A percentile compares a stretch with the other conserved stretches of the same genome.
Evolutionary conservation across 2,329 filamentous ascomycete genomes (phyloP).

Genomic region (Fusarium albosuccineum): DNA sequence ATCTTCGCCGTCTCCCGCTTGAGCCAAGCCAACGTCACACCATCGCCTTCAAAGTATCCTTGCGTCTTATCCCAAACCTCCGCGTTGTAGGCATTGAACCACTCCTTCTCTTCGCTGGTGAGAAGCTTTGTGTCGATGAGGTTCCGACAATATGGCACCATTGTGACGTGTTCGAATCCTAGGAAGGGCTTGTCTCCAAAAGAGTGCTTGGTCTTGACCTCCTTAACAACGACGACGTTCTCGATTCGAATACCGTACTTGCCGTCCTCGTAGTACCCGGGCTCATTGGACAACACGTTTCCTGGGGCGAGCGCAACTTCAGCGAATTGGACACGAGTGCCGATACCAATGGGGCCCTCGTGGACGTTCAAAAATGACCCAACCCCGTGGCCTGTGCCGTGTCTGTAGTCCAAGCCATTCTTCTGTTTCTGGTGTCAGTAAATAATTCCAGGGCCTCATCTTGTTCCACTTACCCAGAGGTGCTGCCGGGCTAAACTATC

Average conservation of each 20-base stretch:
- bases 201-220: slow-evolving; percentile 86
- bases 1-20: slow-evolving; percentile 84
- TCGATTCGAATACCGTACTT: slow-evolving; percentile 96
- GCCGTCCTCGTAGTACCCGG: slow-evolving; percentile 97
- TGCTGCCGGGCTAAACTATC: slow-evolving; percentile 91
- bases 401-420: slow-evolving; percentile 91
- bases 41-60: slow-evolving; percentile 79
- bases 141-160: slow-evolving; percentile 94
- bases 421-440: slow-evolving; percentile 47
- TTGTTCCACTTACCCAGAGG: slow-evolving; percentile 76
- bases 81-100: slow-evolving; percentile 88
- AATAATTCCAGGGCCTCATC: not conserved
- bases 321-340: slow-evolving; percentile 89
- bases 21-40: slow-evolving; percentile 82
- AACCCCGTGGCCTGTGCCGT: slow-evolving; percentile 96
- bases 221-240: slow-evolving; percentile 91
- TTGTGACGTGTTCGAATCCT: slow-evolving; percentile 96
- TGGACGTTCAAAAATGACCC: slow-evolving; percentile 97
- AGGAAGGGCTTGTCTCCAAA: slow-evolving; percentile 96
- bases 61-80: slow-evolving; percentile 87
- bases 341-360: slow-evolving; percentile 96
- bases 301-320: slow-evolving; percentile 92
- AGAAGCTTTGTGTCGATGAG: slow-evolving; percentile 83
- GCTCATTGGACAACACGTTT: slow-evolving; percentile 96
- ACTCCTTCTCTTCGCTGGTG: slow-evolving; percentile 80